Evolutionary conservation across 1,284 basidiomycete genomes (phyloP), one percentile per base, ranked within the genome.

Genomic region (Veloboletus limbatus): DNA sequence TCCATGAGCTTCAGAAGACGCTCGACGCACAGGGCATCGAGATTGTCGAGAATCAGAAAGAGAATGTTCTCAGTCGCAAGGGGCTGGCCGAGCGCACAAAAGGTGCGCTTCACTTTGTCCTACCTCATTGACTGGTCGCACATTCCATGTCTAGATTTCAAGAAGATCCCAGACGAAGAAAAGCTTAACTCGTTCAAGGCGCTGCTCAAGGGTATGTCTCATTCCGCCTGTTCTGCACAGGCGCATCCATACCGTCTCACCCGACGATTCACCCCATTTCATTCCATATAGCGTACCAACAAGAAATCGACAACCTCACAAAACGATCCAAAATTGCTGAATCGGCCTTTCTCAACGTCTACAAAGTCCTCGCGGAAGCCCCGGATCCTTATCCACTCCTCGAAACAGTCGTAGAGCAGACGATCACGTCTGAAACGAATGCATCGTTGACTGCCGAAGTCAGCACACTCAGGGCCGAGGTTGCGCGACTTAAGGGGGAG

Each of bases 41-140:
- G 69, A 75, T 97, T 8, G 94, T 97, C n/a, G 92, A 97, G 73
- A 93, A 94, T 69, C 93, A 97, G 74, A 97, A 96, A 72, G 94
- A 97, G 73, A 92, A 88, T 56, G 78, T 97, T 39, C 76, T 97
- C 2, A 92, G 92, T n/a, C 78, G 95, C 33, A 97, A 96, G 69
- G 87, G 84, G 47, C 75, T 97, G 14, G 91, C 94, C 2, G 94
- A 97, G 69, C 85, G 89, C 64, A 97, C 94, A 0, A 88, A 95
- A 75, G 94, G 94, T 90, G 21, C 11, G 28, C 24, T 36, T 24
- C n/a, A 6, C 8, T 8, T 34, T 16, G 68, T 33, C 16, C 16
- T 39, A 4, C 6, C 17, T 11, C 17, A 11, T 11, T 14, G 4
- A n/a, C 9, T 8, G 4, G 11, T 27, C 25, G 11, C 20, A 14